Evolutionary conservation across 441 rosid species (phyloP).

Genomic region (Populus hybrid): DNA sequence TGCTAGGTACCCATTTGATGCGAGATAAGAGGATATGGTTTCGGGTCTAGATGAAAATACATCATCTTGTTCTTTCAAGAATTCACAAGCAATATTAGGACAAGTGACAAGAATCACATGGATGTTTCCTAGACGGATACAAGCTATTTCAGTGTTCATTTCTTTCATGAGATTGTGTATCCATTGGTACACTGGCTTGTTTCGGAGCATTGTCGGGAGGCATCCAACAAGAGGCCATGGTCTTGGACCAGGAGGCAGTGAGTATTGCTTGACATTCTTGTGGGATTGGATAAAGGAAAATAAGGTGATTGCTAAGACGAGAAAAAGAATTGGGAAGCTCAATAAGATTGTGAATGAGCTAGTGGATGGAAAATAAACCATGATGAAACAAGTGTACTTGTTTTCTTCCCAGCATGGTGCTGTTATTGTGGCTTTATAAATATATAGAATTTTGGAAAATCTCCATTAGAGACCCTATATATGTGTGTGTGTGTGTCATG

Average conservation of each 20-base stretch:
- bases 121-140: slow-evolving; percentile 42
- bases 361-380: not conserved
- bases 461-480: too few relatives aligned
- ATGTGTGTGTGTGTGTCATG: too few relatives aligned
- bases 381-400: not conserved
- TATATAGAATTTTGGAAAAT: too few relatives aligned
- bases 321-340: not conserved
- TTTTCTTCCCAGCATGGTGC: too few relatives aligned
- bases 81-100: slow-evolving; percentile 47
- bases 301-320: not conserved
- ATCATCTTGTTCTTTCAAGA: slow-evolving; percentile 45
- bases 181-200: slow-evolving; percentile 44
- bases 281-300: not conserved
- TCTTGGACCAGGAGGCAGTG: slow-evolving; percentile 60
- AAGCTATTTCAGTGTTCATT: slow-evolving; percentile 45
- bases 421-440: too few relatives aligned
- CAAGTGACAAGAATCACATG: slow-evolving; percentile 45
- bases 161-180: slow-evolving; percentile 45
- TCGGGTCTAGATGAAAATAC: slow-evolving; percentile 42
- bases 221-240: slow-evolving; percentile 55
- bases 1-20: slow-evolving; percentile 25
- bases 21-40: slow-evolving; percentile 15
- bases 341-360: not conserved
- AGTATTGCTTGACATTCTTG: not conserved
- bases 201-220: slow-evolving; percentile 30